Evolutionary conservation across 345 rosid genomes (phyloP).

Genomic region (Eucalyptus cloeziana): DNA sequence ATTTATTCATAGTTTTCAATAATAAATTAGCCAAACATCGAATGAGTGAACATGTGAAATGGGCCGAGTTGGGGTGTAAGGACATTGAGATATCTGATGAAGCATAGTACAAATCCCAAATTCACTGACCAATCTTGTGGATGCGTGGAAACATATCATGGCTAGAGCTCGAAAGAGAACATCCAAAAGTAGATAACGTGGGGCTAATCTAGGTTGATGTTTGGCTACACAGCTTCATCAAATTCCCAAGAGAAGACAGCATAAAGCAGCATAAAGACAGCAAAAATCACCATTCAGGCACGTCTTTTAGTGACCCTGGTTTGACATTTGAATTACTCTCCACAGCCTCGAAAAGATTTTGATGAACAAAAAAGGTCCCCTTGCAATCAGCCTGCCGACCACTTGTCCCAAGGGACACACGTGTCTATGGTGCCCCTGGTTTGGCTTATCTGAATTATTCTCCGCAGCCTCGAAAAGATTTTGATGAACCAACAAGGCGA

Average conservation of each 20-base stretch:
- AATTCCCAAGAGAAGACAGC: background rate
- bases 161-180: background rate
- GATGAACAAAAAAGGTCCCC: background rate
- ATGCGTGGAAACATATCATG: background rate
- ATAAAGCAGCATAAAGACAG: background rate
- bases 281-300: background rate
- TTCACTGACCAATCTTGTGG: background rate
- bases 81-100: background rate
- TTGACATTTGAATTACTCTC: background rate
- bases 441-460: background rate
- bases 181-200: background rate
- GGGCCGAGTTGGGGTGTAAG: background rate
- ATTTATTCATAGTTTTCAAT: background rate
- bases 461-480: background rate
- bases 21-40: background rate
- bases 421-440: background rate
- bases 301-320: background rate
- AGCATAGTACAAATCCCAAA: background rate
- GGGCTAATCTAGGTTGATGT: background rate
- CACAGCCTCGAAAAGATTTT: background rate
- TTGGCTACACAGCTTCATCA: background rate
- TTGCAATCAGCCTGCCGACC: background rate
- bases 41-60: background rate
- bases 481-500: background rate
- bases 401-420: background rate